phyloP scores from a whole-genome alignment of 2,329 filamentous ascomycete genomes.

The Ciborinia camelliae region DNA sequence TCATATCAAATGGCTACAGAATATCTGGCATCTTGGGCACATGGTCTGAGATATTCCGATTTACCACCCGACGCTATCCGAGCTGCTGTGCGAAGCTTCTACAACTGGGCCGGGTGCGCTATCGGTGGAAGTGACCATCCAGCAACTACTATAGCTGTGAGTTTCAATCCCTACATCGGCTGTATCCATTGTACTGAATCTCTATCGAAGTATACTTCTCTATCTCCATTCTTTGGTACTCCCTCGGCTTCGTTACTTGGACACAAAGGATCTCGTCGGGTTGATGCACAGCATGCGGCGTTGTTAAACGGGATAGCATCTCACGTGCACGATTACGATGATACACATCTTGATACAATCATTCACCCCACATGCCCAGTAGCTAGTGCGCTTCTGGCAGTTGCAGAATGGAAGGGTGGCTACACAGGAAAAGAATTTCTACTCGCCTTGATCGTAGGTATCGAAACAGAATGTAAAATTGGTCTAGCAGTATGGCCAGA shows the following conservation, averaged over 20 bases:
- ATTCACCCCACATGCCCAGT: conserved; percentile 54
- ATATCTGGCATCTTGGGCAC: conserved; percentile 48
- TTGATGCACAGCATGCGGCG: conserved; percentile 48
- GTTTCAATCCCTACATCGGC: not conserved
- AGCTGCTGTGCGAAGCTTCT: conserved; percentile 47
- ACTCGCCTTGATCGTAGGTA: conserved; percentile 49
- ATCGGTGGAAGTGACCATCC: conserved; percentile 45
- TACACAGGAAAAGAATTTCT: conserved; percentile 48
- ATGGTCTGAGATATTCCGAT: conserved; percentile 41
- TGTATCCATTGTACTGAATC: not conserved
- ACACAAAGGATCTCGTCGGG: conserved; percentile 30
- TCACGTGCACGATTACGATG: conserved; percentile 55
- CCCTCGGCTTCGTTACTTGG: conserved; percentile 38
- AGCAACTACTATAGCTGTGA: conserved; percentile 26
- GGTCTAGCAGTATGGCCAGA: conserved; percentile 51
- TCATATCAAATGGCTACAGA: conserved; percentile 44
- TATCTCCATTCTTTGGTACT: conserved; percentile 36
- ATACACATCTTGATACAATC: conserved; percentile 54
- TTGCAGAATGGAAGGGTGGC: conserved; percentile 42
- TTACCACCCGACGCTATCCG: conserved; percentile 43
- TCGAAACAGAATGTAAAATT: conserved; percentile 52
- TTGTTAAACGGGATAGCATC: conserved; percentile 54
- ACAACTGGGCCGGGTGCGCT: conserved; percentile 54
- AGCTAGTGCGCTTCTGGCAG: conserved; percentile 48
- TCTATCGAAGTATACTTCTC: conserved; percentile 26